A percentile compares a stretch with the other conserved stretches of the same genome.
phyloP scores from a whole-genome alignment of 352 stramenopile genomes.

The Aphanomyces cochlioides region DNA sequence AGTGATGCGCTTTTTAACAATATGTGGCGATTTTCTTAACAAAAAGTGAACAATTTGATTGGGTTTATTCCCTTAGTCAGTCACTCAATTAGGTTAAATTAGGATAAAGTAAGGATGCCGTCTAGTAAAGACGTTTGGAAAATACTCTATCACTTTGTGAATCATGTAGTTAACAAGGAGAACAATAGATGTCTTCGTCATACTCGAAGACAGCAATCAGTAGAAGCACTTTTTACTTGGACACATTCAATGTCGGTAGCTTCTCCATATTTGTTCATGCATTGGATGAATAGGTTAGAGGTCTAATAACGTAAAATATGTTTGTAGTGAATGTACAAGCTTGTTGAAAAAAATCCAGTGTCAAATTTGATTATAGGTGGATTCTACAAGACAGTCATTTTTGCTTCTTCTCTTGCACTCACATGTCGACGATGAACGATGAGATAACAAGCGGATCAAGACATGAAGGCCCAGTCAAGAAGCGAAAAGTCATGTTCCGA shows the following conservation, averaged over 20 bases:
- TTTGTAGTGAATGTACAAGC: no score
- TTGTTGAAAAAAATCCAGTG: no score
- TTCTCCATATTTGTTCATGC: neutral
- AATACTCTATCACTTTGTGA: neutral
- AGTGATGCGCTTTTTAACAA: neutral
- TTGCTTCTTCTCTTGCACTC: no score
- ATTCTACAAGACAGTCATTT: no score
- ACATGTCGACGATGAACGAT: no score
- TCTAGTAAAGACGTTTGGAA: neutral
- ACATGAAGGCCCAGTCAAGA: no score
- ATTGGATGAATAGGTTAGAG: neutral
- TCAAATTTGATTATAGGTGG: no score
- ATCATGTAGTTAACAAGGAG: neutral
- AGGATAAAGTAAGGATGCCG: no score
- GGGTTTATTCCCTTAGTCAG: neutral
- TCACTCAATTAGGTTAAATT: neutral
- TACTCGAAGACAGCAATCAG: neutral
- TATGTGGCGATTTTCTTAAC: no score
- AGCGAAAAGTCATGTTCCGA: no score
- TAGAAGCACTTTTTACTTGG: neutral
- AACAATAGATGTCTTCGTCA: neutral
- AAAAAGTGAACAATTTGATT: neutral
- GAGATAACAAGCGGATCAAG: no score
- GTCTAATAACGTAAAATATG: neutral
- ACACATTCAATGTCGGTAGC: neutral